Base-by-base conservation (phyloP, 108 stramenopile genomes). In the Craspedostauros australis region DNA sequence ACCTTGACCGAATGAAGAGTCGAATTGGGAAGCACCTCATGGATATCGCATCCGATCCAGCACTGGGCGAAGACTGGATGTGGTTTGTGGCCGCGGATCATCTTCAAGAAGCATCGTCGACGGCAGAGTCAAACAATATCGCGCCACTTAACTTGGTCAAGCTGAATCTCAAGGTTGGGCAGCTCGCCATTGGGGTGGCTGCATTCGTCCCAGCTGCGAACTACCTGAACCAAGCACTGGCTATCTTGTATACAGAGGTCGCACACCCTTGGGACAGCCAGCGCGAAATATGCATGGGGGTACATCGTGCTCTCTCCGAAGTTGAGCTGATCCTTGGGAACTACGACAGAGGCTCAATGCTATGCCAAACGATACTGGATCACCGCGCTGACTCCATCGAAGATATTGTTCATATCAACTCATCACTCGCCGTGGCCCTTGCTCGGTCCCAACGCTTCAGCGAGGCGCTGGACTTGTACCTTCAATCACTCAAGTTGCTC, bases 1-100 rank as follows among this genome's bases (percentile, higher is more conserved):
- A 57, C 48, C 39, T 68, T 49, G 68, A 57, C 8, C 40, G 55
- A 20, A 54, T 80, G 24, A 57, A 74, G 31, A 42, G 72, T 11
- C 41, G 54, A 16, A 59, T 82, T 40, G 81, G 76, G 4, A 61
- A 49, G 6, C 45, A 61, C 31, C 60, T 82, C 2, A n/a, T n/a
- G n/a, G n/a, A n/a, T n/a, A n/a, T n/a, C n/a, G n/a, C n/a, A n/a
- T n/a, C n/a, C n/a, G n/a, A n/a, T n/a, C n/a, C n/a, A n/a, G n/a
- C n/a, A n/a, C n/a, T n/a, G n/a, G n/a, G n/a, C n/a, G n/a, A n/a
- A n/a, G n/a, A n/a, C n/a, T 68, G 67, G 67, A 68, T 68, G 67
- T 27, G 60, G 0, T 68, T 55, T 68, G 59, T 49, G 11, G 67
- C 67, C 3, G 52, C 67, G 2, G 67, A 61, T 27, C 57, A 55